These are phyloP conservation scores for Antarctomyces pellizariae DNA, from an alignment of 495 filamentous ascomycete genomes.

Conservation along the genomic window DNA sequence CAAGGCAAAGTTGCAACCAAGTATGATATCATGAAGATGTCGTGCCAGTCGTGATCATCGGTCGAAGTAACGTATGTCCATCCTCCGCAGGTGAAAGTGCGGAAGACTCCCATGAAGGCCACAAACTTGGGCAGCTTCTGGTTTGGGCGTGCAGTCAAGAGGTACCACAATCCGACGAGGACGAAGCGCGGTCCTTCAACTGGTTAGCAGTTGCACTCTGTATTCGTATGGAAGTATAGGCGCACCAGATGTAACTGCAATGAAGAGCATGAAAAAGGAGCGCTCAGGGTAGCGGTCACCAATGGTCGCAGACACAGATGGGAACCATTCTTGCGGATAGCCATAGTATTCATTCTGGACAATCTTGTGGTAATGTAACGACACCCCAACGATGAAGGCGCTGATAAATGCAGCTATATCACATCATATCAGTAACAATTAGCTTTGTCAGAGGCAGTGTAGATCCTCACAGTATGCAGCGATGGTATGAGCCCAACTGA, in stretches of 20 bases:
- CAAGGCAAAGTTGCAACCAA: conserved; percentile 84
- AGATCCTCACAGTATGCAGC: conserved; percentile 45
- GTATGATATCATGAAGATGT: conserved; percentile 99
- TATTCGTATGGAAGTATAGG: background rate
- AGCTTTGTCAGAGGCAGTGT: background rate
- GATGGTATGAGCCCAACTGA: conserved; percentile 69
- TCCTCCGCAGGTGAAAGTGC: conserved; percentile 84
- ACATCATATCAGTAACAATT: conserved; percentile 2
- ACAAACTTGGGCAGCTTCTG: conserved; percentile 59
- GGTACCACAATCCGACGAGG: conserved; percentile 79
- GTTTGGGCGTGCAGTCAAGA: conserved; percentile 58
- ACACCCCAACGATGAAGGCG: conserved; percentile 64
- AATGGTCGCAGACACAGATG: conserved; percentile 95
- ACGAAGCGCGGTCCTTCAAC: conserved; percentile 61
- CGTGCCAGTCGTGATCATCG: conserved; percentile 96
- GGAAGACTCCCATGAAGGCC: conserved; percentile 55
- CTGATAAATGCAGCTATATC: conserved; percentile 61
- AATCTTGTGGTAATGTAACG: conserved; percentile 86
- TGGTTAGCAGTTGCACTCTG: conserved; percentile 1
- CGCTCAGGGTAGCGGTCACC: conserved; percentile 94
- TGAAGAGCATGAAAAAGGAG: conserved; percentile 90
- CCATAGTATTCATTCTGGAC: conserved; percentile 94
- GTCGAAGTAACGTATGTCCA: conserved; percentile 99
- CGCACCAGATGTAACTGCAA: conserved; percentile 77
- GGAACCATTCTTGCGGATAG: conserved; percentile 97